Evolutionary conservation across 495 filamentous ascomycete species (phyloP), one percentile per base, ranked within the genome.

Genomic region (Alectoria sarmentosa): DNA sequence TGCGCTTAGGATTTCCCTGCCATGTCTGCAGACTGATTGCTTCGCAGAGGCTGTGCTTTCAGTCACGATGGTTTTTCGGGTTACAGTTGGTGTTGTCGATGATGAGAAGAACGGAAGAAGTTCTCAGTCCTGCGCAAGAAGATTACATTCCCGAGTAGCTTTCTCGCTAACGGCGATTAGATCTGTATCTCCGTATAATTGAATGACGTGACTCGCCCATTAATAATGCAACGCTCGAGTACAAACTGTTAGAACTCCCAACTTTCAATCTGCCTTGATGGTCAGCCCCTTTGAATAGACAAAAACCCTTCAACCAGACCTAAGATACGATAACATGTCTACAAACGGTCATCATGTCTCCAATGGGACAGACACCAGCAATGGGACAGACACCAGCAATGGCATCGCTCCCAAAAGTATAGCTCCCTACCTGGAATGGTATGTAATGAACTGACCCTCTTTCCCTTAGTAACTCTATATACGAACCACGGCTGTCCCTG

Each of bases 401-500:
- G 65, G 60, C 49, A 37, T 36, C 8, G 37, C n/a, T 36, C 60
- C 65, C 17, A 46, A 66, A 62, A 58, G 65, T 66, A 62, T 13
- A n/a, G 39, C 15, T 36, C 52, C 48, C 32, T 13, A 26, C 32
- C 15, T 11, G 9, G 34, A 26, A 14, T 37, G 21, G 59, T n/a
- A 21, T 4, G n/a, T 15, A n/a, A 10, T 17, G 21, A 13, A 34
- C 21, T 57, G 36, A 34, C 4, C 11, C 32, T 61, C 73, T 15
- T 15, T 13, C 77, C 75, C 23, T 80, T 81, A 75, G 80, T 83
- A 69, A 80, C 73, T 52, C 73, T 91, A 32, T 95, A 95, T 75
- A 93, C 90, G 63, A 90, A 88, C 80, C 87, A 83, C 67, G 34
- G 55, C 58, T 95, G 91, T 75, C 91, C 91, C 21, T 95, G 83